These are phyloP conservation scores for Solanum chilense DNA, from an alignment of 257 asterid species.

Conservation along the genomic window DNA sequence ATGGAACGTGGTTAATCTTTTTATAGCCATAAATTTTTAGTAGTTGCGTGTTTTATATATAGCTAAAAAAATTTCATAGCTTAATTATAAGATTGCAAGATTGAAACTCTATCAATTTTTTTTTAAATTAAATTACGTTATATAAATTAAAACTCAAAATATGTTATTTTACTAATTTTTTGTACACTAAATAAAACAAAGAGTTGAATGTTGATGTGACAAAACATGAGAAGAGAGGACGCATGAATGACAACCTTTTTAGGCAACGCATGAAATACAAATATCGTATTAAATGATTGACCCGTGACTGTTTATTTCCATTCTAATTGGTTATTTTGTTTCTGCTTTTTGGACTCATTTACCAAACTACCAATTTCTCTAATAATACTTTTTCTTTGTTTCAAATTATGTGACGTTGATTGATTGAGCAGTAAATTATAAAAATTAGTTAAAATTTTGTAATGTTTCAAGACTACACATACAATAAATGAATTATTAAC, in stretches of 20 bases:
- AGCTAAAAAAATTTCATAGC: background rate
- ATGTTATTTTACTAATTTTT: background rate
- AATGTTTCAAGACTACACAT: background rate
- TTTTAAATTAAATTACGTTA: background rate
- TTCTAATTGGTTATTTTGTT: background rate
- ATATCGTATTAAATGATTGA: background rate
- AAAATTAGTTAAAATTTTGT: background rate
- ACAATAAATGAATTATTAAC: background rate
- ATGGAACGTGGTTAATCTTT: too few species aligned
- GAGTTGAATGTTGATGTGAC: background rate
- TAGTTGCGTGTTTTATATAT: background rate
- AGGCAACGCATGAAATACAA: background rate
- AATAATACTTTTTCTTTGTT: background rate
- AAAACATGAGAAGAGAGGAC: background rate
- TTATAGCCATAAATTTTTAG: background rate
- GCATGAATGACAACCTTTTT: background rate
- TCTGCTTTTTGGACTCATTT: conserved; percentile 1
- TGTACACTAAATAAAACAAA: background rate
- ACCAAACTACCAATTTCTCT: conserved; percentile 7
- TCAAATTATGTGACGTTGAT: background rate
- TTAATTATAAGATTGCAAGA: background rate
- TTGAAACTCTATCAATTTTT: background rate
- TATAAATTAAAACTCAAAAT: background rate
- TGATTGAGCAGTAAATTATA: background rate
- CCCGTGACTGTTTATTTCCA: background rate